Evolutionary conservation across 495 filamentous ascomycete genomes (phyloP).

Genomic region (Aspergillus panamensis): DNA sequence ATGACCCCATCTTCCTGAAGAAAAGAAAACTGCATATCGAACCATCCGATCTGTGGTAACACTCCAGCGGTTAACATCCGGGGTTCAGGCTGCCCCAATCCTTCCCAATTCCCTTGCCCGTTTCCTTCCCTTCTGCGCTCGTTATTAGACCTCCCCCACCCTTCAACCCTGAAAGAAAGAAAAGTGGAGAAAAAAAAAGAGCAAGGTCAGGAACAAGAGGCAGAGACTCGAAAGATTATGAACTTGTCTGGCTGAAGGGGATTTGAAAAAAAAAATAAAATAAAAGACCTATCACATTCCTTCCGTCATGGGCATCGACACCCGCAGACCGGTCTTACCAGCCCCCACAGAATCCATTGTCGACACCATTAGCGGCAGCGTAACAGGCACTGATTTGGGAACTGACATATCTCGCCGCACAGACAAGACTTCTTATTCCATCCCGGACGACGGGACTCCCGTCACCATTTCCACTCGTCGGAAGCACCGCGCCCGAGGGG

Average conservation of each 20-base stretch:
- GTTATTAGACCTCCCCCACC: not conserved
- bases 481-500: slow-evolving; percentile 53
- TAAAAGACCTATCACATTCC: slow-evolving; percentile 12
- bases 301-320: slow-evolving; percentile 68
- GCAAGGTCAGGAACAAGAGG: slow-evolving; percentile 4
- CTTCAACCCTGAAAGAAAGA: slow-evolving; percentile 7
- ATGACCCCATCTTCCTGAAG: slow-evolving; percentile 19
- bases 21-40: slow-evolving; percentile 17
- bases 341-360: slow-evolving; percentile 77
- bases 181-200: slow-evolving; percentile 4
- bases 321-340: slow-evolving; percentile 65
- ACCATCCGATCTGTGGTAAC: slow-evolving; percentile 18
- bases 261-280: slow-evolving; percentile 12
- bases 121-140: slow-evolving; percentile 8
- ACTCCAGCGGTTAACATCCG: slow-evolving; percentile 16
- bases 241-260: slow-evolving; percentile 32
- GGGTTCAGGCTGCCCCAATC: slow-evolving; percentile 12
- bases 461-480: slow-evolving; percentile 78
- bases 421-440: slow-evolving; percentile 79
- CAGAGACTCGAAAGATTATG: slow-evolving; percentile 28
- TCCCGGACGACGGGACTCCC: slow-evolving; percentile 93
- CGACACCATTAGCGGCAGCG: slow-evolving; percentile 53
- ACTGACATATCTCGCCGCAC: slow-evolving; percentile 74
- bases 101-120: slow-evolving; percentile 4
- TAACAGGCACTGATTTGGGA: slow-evolving; percentile 68